phyloP scores from a whole-genome alignment of 2,329 filamentous ascomycete species.

The Aspergillus fumigatus region DNA sequence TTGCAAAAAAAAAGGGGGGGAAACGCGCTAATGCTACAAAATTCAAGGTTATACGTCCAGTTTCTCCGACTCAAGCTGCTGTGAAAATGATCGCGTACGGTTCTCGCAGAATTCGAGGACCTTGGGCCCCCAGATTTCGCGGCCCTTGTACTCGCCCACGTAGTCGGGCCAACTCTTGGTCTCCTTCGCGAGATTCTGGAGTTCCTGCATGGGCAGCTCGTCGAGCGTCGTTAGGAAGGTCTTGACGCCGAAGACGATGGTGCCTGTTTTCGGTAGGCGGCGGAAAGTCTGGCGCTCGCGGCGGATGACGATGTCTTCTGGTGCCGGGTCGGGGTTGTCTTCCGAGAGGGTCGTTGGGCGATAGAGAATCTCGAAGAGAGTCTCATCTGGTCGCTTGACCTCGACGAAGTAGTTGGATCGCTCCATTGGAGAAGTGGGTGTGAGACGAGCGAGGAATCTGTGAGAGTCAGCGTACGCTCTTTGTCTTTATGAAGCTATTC shows the following conservation, averaged over 20 bases:
- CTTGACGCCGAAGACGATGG: slow-evolving; percentile 49
- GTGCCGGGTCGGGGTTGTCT: slow-evolving; percentile 31
- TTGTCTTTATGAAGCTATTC: neutral
- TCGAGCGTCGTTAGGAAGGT: slow-evolving; percentile 42
- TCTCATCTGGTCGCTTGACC: slow-evolving; percentile 35
- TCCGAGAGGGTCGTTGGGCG: slow-evolving; percentile 39
- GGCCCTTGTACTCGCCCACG: slow-evolving; percentile 44
- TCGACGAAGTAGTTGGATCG: slow-evolving; percentile 50
- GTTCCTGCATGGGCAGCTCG: slow-evolving; percentile 38
- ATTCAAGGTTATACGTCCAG: slow-evolving; percentile 12
- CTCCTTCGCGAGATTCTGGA: slow-evolving; percentile 41
- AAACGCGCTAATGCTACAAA: slow-evolving; percentile 13
- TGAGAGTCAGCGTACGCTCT: slow-evolving; percentile 1
- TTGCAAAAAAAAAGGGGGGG: neutral
- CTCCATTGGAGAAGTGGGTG: slow-evolving; percentile 43
- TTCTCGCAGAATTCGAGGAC: slow-evolving; percentile 35
- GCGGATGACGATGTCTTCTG: slow-evolving; percentile 44
- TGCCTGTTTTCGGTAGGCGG: slow-evolving; percentile 39
- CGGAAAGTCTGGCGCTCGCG: slow-evolving; percentile 50
- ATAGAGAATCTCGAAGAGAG: slow-evolving; percentile 42
- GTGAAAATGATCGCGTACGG: slow-evolving; percentile 8
- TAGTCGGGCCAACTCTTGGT: slow-evolving; percentile 44
- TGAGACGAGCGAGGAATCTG: slow-evolving; percentile 46
- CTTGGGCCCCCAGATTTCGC: slow-evolving; percentile 39
- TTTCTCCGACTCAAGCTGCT: slow-evolving; percentile 1